Base-by-base conservation (phyloP, 2,329 filamentous ascomycete genomes). In the Clonostachys solani region DNA sequence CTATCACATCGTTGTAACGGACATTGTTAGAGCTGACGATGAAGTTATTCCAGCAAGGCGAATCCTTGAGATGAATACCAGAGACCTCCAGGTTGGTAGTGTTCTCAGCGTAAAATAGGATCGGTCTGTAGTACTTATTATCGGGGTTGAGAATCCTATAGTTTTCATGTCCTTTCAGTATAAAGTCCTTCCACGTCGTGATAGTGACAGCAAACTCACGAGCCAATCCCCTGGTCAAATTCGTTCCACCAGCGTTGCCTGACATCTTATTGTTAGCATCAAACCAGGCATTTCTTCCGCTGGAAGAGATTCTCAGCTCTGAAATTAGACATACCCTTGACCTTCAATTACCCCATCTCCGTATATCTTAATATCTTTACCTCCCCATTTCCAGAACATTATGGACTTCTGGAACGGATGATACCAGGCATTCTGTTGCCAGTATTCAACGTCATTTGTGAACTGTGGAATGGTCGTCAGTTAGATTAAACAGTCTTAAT, bases 331-430 rank as follows among this genome's bases (percentile, higher is more conserved):
- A n/a, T 3, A 51, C 49, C 52, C 80, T 50, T 82, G 80, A 1
- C 75, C 79, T 48, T 84, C 77, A 40, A 84, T 65, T 13, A 74
- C 65, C 40, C 80, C 73, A 12, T 73, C 67, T 40, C 82, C 82
- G 47, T 73, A 79, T 53, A 85, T 81, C 51, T 74, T 78, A 58
- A 85, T 78, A 51, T 81, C 67, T 51, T 77, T 72, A 12, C 81
- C 81, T 47, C 80, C 80, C 80, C 80, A 84, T 44, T 81, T 77
- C 75, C 78, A 83, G 56, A 83, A 84, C 47, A 79, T 79, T 47
- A 83, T 77, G 4, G 74, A 80, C 50, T 73, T 68, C 52, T 73
- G 66, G 54, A 73, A 72, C 1, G 67, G 64, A 46, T 72, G 65
- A 13, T 55, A 55, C 56, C 66, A 72, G 36, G 68, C 62, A 47